Evolutionary conservation across 495 filamentous ascomycete genomes (phyloP), one percentile per base, ranked within the genome.

Genomic region (Penicillium cosmopolitanum): DNA sequence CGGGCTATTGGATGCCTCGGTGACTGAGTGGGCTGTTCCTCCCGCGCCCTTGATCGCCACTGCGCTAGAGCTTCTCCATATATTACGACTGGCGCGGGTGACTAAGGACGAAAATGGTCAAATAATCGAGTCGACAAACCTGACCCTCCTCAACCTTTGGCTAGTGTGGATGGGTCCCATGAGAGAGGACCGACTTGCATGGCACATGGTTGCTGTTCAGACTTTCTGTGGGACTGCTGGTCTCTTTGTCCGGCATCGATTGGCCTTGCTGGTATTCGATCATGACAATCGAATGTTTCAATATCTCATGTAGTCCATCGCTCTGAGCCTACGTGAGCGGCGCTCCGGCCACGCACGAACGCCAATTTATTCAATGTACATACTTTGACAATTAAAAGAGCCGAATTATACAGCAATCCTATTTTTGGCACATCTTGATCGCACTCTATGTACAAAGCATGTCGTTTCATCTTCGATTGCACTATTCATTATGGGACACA

Each of bases 141-240:
- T 98, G 53, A 98, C 95, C 0, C 82, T 98, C 16, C 71, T 98
- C 56, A 98, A 98, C 67, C 81, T 98, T 44, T 98, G 94, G 95
- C 75, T 98, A 50, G 91, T 98, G 25, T 96, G 92, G 92, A 87
- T 91, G 74, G 95, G 95, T 1, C 95, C 96, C 0, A 86, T 93
- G 86, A 84, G 87, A 53, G 95, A 98, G 69, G 90, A 97, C 72
- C 80, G 84, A 38, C 79, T 98, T 15, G 90, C 91, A 11, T 77
- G 85, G 62, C 90, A 89, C 66, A 81, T 98, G 55, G 78, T 92
- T 44, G 76, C 65, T 25, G 80, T 97, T 74, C 95, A 98, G 80
- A 74, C 77, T 16, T 67, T 82, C 1, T 82, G 87, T 54, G 94
- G 94, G 5, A 64, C 96, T n/a, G 66, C 90, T 38, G 95, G 93